These are phyloP conservation scores for Botrytis porri DNA, from an alignment of 2,329 filamentous ascomycete species.

Conservation along the genomic window DNA sequence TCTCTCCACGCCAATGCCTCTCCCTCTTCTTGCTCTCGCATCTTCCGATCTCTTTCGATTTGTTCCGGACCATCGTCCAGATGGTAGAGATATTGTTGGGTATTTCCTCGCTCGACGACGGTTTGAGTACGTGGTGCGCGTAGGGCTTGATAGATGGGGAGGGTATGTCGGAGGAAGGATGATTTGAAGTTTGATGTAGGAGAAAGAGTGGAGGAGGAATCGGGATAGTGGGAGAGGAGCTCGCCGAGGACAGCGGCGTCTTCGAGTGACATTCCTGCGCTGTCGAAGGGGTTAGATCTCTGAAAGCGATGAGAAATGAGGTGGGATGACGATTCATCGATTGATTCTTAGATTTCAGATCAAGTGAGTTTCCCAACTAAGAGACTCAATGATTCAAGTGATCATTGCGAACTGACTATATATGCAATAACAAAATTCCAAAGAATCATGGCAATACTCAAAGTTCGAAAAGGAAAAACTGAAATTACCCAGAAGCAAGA, in stretches of 20 bases:
- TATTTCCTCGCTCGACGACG: conserved; percentile 58
- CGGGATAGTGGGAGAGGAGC: conserved; percentile 45
- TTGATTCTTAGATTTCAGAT: too few species aligned
- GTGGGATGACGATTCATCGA: not conserved
- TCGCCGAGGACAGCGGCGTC: conserved; percentile 57
- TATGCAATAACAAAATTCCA: rapidly evolving
- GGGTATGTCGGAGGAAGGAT: conserved; percentile 35
- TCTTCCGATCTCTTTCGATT: conserved; percentile 50
- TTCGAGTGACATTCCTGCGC: conserved; percentile 59
- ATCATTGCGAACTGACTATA: not conserved
- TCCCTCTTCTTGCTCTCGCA: conserved; percentile 40
- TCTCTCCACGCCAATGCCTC: conserved; percentile 44
- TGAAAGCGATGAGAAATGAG: not conserved
- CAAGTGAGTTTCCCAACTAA: not conserved
- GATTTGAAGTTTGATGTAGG: conserved; percentile 18
- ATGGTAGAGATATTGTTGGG: conserved; percentile 59
- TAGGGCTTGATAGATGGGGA: conserved; percentile 54
- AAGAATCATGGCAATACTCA: not conserved
- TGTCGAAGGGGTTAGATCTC: not conserved
- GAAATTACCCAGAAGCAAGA: conserved; percentile 44
- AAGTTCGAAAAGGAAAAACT: not conserved
- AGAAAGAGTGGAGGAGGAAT: not conserved
- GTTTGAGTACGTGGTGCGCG: conserved; percentile 56
- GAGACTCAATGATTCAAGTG: not conserved
- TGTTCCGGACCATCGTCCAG: conserved; percentile 56